A percentile compares a stretch with the other conserved stretches of the same genome.
phyloP scores from a whole-genome alignment of 1,139 yeast species.

The Protomyces gravidus region DNA sequence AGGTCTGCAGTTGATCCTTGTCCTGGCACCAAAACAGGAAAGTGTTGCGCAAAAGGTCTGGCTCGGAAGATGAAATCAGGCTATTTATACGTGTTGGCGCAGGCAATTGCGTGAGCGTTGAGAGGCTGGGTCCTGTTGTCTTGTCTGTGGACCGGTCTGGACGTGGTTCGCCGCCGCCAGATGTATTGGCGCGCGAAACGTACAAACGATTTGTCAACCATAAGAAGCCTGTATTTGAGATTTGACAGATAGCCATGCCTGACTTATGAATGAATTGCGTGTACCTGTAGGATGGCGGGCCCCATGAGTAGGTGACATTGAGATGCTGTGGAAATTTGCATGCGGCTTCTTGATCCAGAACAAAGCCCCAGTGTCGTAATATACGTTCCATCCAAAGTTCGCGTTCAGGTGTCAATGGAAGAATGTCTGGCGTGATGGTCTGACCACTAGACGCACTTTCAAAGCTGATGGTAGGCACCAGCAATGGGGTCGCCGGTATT shows the following conservation, averaged over 20 bases:
- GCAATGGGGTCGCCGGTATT: background rate
- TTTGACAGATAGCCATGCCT: constrained; percentile 85
- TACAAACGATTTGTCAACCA: constrained; percentile 31
- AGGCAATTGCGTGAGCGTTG: constrained; percentile 8
- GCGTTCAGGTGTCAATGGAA: constrained; percentile 1
- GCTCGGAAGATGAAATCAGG: constrained; percentile 11
- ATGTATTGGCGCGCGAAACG: constrained; percentile 21
- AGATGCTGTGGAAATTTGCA: constrained; percentile 40
- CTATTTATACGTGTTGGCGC: constrained; percentile 12
- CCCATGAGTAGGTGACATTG: constrained; percentile 82
- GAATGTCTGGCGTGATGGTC: background rate
- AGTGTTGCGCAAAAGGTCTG: constrained; percentile 19
- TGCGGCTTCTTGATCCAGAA: constrained; percentile 71
- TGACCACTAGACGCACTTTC: constrained; percentile 3
- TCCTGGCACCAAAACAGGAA: constrained; percentile 18
- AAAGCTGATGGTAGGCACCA: background rate
- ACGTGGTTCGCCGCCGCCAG: constrained; percentile 5
- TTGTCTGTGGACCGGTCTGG: background rate
- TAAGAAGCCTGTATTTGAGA: constrained; percentile 52
- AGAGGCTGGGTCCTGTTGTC: background rate
- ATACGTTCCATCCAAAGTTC: constrained; percentile 57
- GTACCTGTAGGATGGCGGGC: constrained; percentile 71
- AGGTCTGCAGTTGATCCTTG: constrained; percentile 13
- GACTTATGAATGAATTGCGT: constrained; percentile 87
- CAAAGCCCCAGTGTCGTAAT: constrained; percentile 64